A percentile compares a stretch with the other conserved stretches of the same genome.
Evolutionary conservation across 495 filamentous ascomycete species (phyloP).

Genomic region (Penicillium macrosclerotiorum): DNA sequence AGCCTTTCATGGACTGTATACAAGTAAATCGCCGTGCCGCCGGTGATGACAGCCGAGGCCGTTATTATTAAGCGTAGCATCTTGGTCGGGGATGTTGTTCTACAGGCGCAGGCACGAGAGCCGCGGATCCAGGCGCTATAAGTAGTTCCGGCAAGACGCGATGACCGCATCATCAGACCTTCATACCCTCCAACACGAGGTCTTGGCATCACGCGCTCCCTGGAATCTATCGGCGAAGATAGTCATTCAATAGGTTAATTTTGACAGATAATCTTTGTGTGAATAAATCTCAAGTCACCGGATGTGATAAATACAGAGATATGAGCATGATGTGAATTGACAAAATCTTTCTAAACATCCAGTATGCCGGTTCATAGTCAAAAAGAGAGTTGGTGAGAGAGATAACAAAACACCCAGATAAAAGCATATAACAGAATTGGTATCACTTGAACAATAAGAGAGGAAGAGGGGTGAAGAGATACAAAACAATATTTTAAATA

Average conservation of each 20-base stretch:
- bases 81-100: background rate
- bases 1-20: conserved; percentile 26
- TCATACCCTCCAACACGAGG: conserved; percentile 6
- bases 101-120: too few species aligned
- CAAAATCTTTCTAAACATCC: too few species aligned
- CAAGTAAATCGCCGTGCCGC: conserved; percentile 20
- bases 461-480: background rate
- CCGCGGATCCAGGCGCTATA: too few species aligned
- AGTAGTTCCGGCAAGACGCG: background rate
- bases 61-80: conserved; percentile 19
- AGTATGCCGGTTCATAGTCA: too few species aligned
- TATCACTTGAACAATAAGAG: conserved; percentile 7
- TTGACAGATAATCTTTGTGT: too few species aligned
- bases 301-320: too few species aligned
- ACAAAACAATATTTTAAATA: too few species aligned
- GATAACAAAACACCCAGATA: background rate
- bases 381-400: too few species aligned
- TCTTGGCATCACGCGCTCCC: conserved; percentile 12
- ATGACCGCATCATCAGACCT: conserved; percentile 15
- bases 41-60: conserved; percentile 19
- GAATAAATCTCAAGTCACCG: too few species aligned
- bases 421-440: conserved; percentile 6
- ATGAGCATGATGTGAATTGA: too few species aligned
- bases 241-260: too few species aligned
- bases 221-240: background rate